Base-by-base conservation (phyloP, 2,329 filamentous ascomycete genomes). In the Penicillium sp. region DNA sequence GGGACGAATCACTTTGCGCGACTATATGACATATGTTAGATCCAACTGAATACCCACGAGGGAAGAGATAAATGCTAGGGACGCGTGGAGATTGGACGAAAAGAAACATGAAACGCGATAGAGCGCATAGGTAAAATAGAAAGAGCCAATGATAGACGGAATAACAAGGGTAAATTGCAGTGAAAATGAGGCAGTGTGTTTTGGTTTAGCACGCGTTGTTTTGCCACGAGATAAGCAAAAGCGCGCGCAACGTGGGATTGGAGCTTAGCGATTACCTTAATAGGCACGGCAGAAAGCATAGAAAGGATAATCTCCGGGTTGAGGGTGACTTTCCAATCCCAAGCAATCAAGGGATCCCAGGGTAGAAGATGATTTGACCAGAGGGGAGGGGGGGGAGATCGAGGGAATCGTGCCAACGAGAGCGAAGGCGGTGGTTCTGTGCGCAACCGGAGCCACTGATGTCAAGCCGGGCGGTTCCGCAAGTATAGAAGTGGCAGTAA, bases 161-260 rank as follows among this genome's bases (percentile, higher is more conserved):
- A 31, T 39, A 49, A 41, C 38, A 52, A 35, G 29, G 47, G 19
- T 31, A 21, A 29, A 15, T 19, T 37, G 43, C n/a, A 45, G 22
- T 34, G 35, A 41, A 15, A 29, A 38, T 15, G 38, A 38, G 26
- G 26, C 7, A 32, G 21, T 29, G 47, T 45, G 41, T 49, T 45
- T 46, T 45, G 43, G 22, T 42, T 43, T 29, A 34, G 55, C 55
- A 57, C 49, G 57, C 53, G 56, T 60, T 58, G 54, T 61, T 59
- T 57, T 57, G 52, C 35, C 52, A 46, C 35, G 35, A 58, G 42
- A 43, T 48, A 45, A 50, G 42, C 34, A 40, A 45, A 45, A 28
- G 45, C 37, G 49, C 48, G 57, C 55, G 35, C 34, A 46, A 46
- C 44, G 55, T 58, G 55, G 57, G 53, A 57, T 55, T 57, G 54